Evolutionary conservation across 208 protist species (phyloP).

Genomic region (Vickermania spadyakhi): DNA sequence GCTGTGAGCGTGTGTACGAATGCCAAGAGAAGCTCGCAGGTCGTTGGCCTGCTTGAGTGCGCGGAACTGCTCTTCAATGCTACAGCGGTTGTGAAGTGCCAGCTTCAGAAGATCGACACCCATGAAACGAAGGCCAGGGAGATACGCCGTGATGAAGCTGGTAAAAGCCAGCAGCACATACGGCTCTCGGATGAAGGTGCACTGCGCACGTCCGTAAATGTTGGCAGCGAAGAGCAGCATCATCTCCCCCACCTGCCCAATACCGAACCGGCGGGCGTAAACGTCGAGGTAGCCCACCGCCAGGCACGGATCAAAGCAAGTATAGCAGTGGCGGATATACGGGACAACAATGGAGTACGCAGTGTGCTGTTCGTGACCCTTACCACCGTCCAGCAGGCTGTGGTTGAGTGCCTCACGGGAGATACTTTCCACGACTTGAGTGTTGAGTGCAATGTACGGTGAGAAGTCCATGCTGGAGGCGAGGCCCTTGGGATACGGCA

Average conservation of each 20-base stretch:
- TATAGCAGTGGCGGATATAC: conserved; percentile 9
- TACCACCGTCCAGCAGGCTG: neutral
- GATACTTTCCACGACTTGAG: conserved; percentile 11
- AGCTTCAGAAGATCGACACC: conserved; percentile 15
- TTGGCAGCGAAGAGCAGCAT: conserved; percentile 13
- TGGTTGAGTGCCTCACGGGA: conserved; percentile 4
- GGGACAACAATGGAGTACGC: conserved; percentile 4
- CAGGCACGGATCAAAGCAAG: conserved; percentile 11
- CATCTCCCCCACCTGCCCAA: neutral
- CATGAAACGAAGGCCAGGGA: conserved; percentile 14
- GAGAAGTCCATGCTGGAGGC: conserved; percentile 3
- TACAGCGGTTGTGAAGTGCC: neutral
- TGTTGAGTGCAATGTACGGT: conserved; percentile 7
- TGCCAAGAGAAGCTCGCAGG: conserved; percentile 11
- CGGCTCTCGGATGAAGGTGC: conserved; percentile 5
- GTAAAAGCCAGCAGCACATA: conserved; percentile 7
- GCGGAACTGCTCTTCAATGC: conserved; percentile 12
- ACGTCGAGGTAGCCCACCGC: conserved; percentile 6
- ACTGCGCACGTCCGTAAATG: conserved; percentile 9
- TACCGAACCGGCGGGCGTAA: conserved; percentile 2
- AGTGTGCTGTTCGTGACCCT: neutral
- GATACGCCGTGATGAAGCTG: conserved; percentile 7
- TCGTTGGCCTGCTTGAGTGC: conserved; percentile 9
- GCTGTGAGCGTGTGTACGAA: conserved; percentile 15
- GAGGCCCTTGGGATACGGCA: conserved; percentile 13